A percentile compares a stretch with the other conserved stretches of the same genome.
phyloP scores from a whole-genome alignment of 2,329 filamentous ascomycete genomes.

The Alternaria gaisen region DNA sequence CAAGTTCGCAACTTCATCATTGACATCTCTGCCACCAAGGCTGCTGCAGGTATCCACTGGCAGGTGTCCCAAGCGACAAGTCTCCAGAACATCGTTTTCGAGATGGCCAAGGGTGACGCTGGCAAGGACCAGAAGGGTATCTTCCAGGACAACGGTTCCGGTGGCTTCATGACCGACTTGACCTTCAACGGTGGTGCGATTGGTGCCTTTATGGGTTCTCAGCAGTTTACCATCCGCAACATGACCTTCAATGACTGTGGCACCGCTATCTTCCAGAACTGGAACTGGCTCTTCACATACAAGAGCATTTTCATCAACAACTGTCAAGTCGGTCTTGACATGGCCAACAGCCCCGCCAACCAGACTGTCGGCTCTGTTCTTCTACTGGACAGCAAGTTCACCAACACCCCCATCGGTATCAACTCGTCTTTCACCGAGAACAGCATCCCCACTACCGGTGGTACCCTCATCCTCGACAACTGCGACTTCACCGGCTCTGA shows the following conservation, averaged over 20 bases:
- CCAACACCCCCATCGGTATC: constrained; percentile 78
- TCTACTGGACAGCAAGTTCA: constrained; percentile 81
- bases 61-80: constrained; percentile 72
- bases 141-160: constrained; percentile 68
- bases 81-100: constrained; percentile 69
- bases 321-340: constrained; percentile 59
- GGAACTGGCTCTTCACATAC: constrained; percentile 63
- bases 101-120: constrained; percentile 59
- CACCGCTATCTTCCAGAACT: constrained; percentile 63
- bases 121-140: constrained; percentile 65
- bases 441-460: constrained; percentile 74
- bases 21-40: constrained; percentile 54
- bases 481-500: constrained; percentile 80
- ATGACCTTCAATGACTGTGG: constrained; percentile 60
- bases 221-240: constrained; percentile 68
- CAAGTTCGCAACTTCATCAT: constrained; percentile 64
- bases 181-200: constrained; percentile 68
- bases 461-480: constrained; percentile 86
- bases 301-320: constrained; percentile 58
- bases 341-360: constrained; percentile 63
- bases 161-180: constrained; percentile 68
- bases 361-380: constrained; percentile 88
- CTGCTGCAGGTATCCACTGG: constrained; percentile 68
- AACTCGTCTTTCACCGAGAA: constrained; percentile 78
- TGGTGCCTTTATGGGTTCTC: constrained; percentile 68